Conservation (phyloP, 306 rosid genomes). For the Trichosanthes cucumerina region DNA sequence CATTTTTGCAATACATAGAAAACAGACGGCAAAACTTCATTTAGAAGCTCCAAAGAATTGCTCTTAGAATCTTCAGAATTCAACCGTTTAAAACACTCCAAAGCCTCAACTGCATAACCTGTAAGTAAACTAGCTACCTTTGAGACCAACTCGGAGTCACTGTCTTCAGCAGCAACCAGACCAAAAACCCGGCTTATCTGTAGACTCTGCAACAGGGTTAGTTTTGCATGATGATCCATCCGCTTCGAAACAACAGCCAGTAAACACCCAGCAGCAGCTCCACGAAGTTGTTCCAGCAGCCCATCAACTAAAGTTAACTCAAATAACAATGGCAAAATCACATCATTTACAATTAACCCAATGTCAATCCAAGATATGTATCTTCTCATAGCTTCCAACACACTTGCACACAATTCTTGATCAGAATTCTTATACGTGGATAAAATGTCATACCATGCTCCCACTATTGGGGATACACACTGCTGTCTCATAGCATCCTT, state of each 20-base stretch:
- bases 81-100: constrained; percentile 80
- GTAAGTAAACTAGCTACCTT: constrained; percentile 59
- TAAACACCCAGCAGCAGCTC: constrained; percentile 76
- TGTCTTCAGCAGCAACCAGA: constrained; percentile 45
- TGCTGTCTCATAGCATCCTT: constrained; percentile 92
- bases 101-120: constrained; percentile 71
- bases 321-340: constrained; percentile 64
- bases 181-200: constrained; percentile 58
- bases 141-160: constrained; percentile 55
- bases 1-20: constrained; percentile 63
- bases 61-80: constrained; percentile 65
- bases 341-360: constrained; percentile 71
- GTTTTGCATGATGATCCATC: constrained; percentile 69
- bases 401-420: constrained; percentile 56
- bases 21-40: constrained; percentile 81
- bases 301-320: constrained; percentile 64
- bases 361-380: constrained; percentile 93
- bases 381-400: constrained; percentile 71
- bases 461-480: constrained; percentile 49
- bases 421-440: constrained; percentile 51
- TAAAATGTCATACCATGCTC: constrained; percentile 74
- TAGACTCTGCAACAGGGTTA: constrained; percentile 72
- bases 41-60: constrained; percentile 56
- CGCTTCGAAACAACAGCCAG: constrained; percentile 77
- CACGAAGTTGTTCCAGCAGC: constrained; percentile 57